Base-by-base conservation (phyloP, 805 yeast genomes). In the Blastobotrys robertii region DNA sequence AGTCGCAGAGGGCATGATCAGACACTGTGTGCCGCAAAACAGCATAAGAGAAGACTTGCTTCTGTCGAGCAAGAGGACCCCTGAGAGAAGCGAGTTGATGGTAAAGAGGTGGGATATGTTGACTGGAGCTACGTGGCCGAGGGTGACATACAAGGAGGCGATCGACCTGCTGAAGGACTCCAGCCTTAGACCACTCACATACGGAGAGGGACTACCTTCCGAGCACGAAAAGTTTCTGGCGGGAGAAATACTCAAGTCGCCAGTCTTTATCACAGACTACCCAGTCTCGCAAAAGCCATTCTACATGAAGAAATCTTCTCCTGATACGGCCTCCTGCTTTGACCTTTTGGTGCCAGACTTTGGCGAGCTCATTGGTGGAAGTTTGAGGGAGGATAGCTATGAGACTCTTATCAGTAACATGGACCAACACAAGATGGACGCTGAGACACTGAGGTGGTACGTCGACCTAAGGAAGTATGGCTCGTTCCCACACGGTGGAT, bases 301-400 rank as follows among this genome's bases (percentile, higher is more conserved):
- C 57, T 92, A 92, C 66, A 92, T 92, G 99, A 80, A 79, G 43
- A n/a, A 38, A 37, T 41, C 50, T 43, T 10, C 69, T 65, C 41
- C 35, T 8, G 37, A 44, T 13, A 86, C 95, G 0, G 97, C 85
- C 2, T 94, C 84, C 0, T 88, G 97, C 55, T 92, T 78, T 56
- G 99, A 92, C 57, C 68, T 92, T 38, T 63, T 92, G 4, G 74
- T 90, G 13, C 98, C 99, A 0, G 90, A 81, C 13, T 73, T 92
- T 44, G 99, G 97, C 16, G 99, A 92, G 59, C 66, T 92, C 11
- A 79, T 85, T 6, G 99, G 99, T 2, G 99, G 99, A 0, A 86
- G 96, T 1, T 52, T 92, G 47, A 83, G 99, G 62, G 95, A 90
- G 54, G 84, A 84, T 54, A 64, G 74, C 48, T 64, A 73, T 46